Evolutionary conservation across 1,284 basidiomycete species (phyloP), one percentile per base, ranked within the genome.

Genomic region (Puccinia coronata): DNA sequence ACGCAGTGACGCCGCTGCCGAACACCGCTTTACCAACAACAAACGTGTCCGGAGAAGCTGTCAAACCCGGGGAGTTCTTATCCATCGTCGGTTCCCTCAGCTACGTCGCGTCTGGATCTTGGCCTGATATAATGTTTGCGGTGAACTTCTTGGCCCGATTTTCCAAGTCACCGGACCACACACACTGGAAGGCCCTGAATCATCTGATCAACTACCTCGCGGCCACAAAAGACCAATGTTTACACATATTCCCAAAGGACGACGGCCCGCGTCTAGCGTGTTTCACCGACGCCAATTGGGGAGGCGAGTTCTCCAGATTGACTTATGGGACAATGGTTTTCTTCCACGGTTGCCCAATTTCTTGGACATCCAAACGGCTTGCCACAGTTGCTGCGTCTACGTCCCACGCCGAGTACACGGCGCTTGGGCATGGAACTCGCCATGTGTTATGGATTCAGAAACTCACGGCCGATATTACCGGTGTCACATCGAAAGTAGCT

Each of bases 271-370:
- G 9, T 9, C 39, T 70, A 9, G 2, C 2, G 1, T 73, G 71
- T 25, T 77, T 67, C 25, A n/a, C 34, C 5, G 75, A 77, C 36
- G 75, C 75, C 4, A 49, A 43, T n/a, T 77, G 73, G 55, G 73
- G 73, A 16, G 41, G 67, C 9, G 71, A 74, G 36, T 57, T n/a
- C 25, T 14, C 71, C 20, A 53, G 49, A 39, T 74, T 28, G 18
- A 75, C 73, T 9, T 36, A 59, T 28, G 53, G 73, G 2, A 18
- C 36, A 9, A 47, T 75, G 4, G 34, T 61, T 9, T 75, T 43
- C n/a, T 11, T 59, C 25, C 16, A 61, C 20, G 73, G 73, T 39
- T 39, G 51, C 41, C 73, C 57, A 31, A 43, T 75, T n/a, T 5
- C 25, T 4, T 75, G 73, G 73, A 28, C 5, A 5, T 59, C 53